Conservation (phyloP, 2,329 filamentous ascomycete species). For the Pyrenochaeta sp. region DNA sequence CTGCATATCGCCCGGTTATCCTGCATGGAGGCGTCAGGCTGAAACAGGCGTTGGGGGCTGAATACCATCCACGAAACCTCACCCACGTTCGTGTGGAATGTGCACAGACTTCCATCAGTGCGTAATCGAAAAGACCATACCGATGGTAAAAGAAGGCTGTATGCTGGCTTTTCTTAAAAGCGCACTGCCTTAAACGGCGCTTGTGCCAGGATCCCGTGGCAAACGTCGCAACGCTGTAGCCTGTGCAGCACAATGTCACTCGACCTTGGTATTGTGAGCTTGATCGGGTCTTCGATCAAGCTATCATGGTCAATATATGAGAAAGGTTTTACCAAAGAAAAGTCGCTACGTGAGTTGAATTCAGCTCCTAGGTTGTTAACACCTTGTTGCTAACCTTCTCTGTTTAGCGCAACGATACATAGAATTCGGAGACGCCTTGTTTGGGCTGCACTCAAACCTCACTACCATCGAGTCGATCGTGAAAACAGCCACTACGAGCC, state of each 20-base stretch:
- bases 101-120: too few relatives aligned
- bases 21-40: conserved; percentile 10
- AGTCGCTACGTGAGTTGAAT: conserved; percentile 11
- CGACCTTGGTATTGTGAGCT: conserved; percentile 4
- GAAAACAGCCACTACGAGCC: conserved; percentile 9
- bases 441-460: conserved; percentile 15
- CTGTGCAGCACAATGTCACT: conserved; percentile 8
- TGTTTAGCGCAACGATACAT: conserved; percentile 20
- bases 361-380: neutral
- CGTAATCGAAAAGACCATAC: too few relatives aligned
- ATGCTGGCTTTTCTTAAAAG: too few relatives aligned
- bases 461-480: conserved; percentile 13
- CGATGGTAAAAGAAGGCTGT: too few relatives aligned
- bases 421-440: conserved; percentile 19
- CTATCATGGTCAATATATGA: conserved; percentile 14
- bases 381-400: neutral
- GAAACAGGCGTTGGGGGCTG: conserved; percentile 4
- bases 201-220: too few relatives aligned
- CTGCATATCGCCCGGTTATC: neutral
- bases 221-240: neutral
- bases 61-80: neutral
- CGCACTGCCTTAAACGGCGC: too few relatives aligned
- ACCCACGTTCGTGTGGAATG: neutral
- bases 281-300: conserved; percentile 13
- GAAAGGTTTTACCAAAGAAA: conserved; percentile 16